phyloP scores from a whole-genome alignment of 1,284 basidiomycete species.

The Tilletia indica region DNA sequence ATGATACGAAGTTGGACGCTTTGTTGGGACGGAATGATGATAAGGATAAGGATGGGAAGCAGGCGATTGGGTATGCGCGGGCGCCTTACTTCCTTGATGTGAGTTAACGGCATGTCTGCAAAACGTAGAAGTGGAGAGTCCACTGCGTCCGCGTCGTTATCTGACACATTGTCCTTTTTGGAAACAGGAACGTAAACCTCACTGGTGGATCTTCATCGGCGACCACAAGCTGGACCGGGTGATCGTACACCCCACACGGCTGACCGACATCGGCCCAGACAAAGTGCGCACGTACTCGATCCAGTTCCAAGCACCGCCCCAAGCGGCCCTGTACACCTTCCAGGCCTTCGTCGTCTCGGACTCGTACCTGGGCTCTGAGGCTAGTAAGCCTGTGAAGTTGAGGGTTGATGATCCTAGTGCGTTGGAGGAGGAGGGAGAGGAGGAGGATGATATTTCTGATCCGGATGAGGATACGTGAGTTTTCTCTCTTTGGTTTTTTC shows the following conservation, averaged over 20 bases:
- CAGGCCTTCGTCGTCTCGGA: slow-evolving; percentile 81
- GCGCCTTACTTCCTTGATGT: slow-evolving; percentile 88
- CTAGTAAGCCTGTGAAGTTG: slow-evolving; percentile 50
- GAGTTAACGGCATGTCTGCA: slow-evolving; percentile 40
- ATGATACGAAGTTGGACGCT: slow-evolving; percentile 26
- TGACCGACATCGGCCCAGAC: slow-evolving; percentile 64
- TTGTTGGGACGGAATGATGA: slow-evolving; percentile 19
- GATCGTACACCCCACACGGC: slow-evolving; percentile 83
- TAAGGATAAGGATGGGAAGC: slow-evolving; percentile 57
- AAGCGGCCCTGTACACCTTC: slow-evolving; percentile 83
- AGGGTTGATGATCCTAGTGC: slow-evolving; percentile 69
- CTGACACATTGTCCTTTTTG: background rate
- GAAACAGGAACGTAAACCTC: slow-evolving; percentile 45
- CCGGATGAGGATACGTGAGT: slow-evolving; percentile 49
- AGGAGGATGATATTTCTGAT: slow-evolving; percentile 52
- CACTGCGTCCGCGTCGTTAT: no score
- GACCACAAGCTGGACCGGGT: slow-evolving; percentile 86
- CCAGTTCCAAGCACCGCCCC: slow-evolving; percentile 90
- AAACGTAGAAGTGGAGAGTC: background rate
- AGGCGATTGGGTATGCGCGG: slow-evolving; percentile 69
- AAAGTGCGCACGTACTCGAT: slow-evolving; percentile 80
- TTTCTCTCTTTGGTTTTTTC: slow-evolving; percentile 51
- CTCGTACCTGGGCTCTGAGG: slow-evolving; percentile 80
- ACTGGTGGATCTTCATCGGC: slow-evolving; percentile 67
- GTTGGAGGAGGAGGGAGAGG: slow-evolving; percentile 49